Base-by-base conservation (phyloP, 2,329 filamentous ascomycete species). In the Hypocrella siamensis region DNA sequence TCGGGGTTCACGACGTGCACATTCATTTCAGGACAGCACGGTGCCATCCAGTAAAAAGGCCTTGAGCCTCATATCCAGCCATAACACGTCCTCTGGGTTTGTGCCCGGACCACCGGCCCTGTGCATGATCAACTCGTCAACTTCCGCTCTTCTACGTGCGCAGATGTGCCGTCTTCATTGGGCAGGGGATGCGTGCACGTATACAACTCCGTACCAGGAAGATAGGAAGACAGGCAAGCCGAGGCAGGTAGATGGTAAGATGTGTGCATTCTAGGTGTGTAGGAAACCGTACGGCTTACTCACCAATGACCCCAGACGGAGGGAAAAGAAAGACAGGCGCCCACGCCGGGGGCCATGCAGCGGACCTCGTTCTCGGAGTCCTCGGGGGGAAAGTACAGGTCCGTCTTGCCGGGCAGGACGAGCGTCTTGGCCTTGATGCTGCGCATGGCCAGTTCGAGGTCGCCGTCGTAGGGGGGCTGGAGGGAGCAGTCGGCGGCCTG, bases 381-480 rank as follows among this genome's bases (percentile, higher is more conserved):
- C 43, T 86, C 80, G 0, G 79, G 79, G 32, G 81, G 78, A 41
- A 90, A 88, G 47, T 88, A 88, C 4, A 88, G 60, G 46, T 88
- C 82, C 0, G 79, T 85, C 47, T 79, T 72, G 16, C 62, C 56
- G 0, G 82, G 81, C 11, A 86, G 51, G 4, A 88, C 75, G 26
- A 88, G 53, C 0, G 70, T 74, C 43, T 74, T 81, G 1, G 79
- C 75, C 47, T 77, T 79, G 51, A 88, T 84, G 3, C 60, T 65
- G 29, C 62, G 59, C 69, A 88, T 65, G 0, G 77, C 73, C 32
- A 65, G 63, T 36, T 66, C 63, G 39, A 84, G 78, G 38, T 79
- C 56, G 2, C 70, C 74, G 36, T 75, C 65, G 40, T 80, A 85
- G 3, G 71, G 75, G 33, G 73, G 63, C 44, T 84, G 77, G 5